Percentiles rank a stretch among this genome's conserved stretches.
Evolutionary conservation across 371 early-diverging fungal genomes (phyloP).

Genomic region (Rhizopus delemar): DNA sequence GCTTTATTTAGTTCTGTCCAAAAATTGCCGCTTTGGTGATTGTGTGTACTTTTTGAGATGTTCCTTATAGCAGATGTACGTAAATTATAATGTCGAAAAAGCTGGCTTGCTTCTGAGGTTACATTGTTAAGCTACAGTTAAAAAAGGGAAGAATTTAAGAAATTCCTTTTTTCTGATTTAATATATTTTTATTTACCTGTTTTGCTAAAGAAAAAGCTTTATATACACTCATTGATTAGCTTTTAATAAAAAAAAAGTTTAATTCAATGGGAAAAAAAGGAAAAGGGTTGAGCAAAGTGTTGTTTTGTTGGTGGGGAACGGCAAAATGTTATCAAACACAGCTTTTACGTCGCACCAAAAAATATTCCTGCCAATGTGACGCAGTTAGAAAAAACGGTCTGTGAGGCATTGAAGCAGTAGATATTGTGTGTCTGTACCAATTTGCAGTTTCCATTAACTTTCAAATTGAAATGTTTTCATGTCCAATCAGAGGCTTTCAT

Average conservation of each 20-base stretch:
- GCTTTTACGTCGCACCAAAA: not conserved
- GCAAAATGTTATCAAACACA: not conserved
- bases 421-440: too few relatives aligned
- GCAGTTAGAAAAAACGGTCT: too few relatives aligned
- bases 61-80: not conserved
- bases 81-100: not conserved
- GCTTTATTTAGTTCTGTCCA: constrained; percentile 9
- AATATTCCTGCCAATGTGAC: constrained; percentile 1
- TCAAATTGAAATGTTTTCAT: too few relatives aligned
- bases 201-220: constrained; percentile 25
- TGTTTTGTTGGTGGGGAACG: not conserved
- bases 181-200: constrained; percentile 16
- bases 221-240: constrained; percentile 22
- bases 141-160: not conserved
- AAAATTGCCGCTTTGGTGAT: constrained; percentile 15
- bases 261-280: not conserved
- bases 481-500: too few relatives aligned
- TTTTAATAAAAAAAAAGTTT: constrained; percentile 7
- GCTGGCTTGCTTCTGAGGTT: constrained; percentile 25
- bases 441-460: too few relatives aligned
- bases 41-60: constrained; percentile 3
- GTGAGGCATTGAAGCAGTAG: too few relatives aligned
- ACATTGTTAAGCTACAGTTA: constrained; percentile 20
- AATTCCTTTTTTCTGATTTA: not conserved
- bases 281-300: not conserved